Evolutionary conservation across 75 land plant species (phyloP).

Genomic region (Sequoia sempervirens): DNA sequence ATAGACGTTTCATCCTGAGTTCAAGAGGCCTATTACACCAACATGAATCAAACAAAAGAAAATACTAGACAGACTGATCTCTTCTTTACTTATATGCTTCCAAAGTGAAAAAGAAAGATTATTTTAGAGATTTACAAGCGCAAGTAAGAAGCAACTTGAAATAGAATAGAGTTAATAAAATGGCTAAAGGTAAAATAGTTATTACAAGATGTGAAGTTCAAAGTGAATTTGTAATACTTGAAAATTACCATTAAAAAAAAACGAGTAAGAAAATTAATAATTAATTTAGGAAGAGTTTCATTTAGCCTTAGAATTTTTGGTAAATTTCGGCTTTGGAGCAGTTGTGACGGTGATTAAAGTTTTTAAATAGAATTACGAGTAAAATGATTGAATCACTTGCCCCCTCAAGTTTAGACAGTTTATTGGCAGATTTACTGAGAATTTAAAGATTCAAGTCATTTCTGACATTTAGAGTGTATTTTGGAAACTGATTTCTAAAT

Average conservation of each 20-base stretch:
- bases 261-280: not conserved
- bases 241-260: too few species aligned
- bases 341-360: not conserved
- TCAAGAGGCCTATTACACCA: not conserved
- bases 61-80: not conserved
- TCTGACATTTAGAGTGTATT: not conserved
- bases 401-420: too few species aligned
- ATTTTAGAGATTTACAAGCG: not conserved
- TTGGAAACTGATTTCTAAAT: not conserved
- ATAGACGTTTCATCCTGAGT: not conserved
- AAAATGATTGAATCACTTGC: too few species aligned
- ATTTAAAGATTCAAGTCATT: too few species aligned
- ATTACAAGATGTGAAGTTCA: not conserved
- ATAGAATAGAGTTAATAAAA: too few species aligned
- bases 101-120: not conserved
- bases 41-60: not conserved
- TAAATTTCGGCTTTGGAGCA: not conserved
- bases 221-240: too few species aligned
- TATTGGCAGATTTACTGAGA: not conserved
- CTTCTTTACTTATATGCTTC: not conserved
- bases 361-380: not conserved
- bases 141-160: not conserved
- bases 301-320: too few species aligned
- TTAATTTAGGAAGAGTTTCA: not conserved
- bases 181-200: not conserved